Conservation (phyloP, 1,139 yeast species). For the Debaryomycetaceae sp. region DNA sequence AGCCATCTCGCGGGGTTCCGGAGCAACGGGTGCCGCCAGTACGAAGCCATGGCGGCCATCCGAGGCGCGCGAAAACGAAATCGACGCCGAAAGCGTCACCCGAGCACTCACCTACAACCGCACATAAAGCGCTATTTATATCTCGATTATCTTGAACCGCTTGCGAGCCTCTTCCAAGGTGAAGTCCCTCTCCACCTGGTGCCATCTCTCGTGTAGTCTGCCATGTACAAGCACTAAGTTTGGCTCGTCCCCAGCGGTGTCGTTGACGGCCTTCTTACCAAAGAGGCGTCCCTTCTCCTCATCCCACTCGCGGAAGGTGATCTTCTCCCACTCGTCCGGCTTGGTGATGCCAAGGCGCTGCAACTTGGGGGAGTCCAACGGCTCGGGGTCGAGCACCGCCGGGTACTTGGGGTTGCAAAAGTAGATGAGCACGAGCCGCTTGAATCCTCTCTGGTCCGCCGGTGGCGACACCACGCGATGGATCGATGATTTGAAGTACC, state of each 20-base stretch:
- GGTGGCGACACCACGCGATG: conserved; percentile 28
- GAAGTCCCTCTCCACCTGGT: conserved; percentile 19
- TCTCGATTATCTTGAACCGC: conserved; percentile 14
- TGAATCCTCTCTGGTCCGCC: conserved; percentile 19
- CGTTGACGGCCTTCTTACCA: conserved; percentile 28
- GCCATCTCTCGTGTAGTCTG: conserved; percentile 41
- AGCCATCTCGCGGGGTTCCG: conserved; percentile 24
- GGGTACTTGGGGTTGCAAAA: conserved; percentile 23
- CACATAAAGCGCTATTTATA: no score
- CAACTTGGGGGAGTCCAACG: conserved; percentile 33
- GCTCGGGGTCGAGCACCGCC: conserved; percentile 36
- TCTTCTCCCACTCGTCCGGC: conserved; percentile 35
- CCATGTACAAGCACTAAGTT: conserved; percentile 32
- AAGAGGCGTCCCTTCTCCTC: conserved; percentile 37
- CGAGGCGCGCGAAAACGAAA: no score
- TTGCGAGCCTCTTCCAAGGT: conserved; percentile 17
- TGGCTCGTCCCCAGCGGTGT: conserved; percentile 34
- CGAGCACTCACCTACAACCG: no score
- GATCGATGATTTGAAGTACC: conserved; percentile 26
- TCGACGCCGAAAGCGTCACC: no score
- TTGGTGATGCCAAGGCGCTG: conserved; percentile 23
- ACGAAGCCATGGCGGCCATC: no score
- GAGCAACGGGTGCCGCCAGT: conserved; percentile 20
- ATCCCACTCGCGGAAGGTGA: conserved; percentile 32
- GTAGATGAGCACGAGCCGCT: conserved; percentile 24